Evolutionary conservation across 2,329 filamentous ascomycete genomes (phyloP).

Genomic region (Pyrenochaeta sp.): DNA sequence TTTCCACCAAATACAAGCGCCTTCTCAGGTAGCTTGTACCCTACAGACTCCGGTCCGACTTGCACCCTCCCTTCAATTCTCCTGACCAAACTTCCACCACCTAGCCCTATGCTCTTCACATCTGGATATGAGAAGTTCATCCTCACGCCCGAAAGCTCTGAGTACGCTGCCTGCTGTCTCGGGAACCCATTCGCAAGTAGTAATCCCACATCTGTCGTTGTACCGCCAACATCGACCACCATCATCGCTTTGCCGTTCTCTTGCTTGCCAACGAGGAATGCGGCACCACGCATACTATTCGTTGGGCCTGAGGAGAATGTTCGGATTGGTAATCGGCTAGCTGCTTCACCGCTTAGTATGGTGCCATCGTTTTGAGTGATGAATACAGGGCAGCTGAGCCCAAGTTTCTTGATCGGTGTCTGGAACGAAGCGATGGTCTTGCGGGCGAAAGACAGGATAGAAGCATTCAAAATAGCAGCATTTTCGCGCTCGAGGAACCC

Average conservation of each 20-base stretch:
- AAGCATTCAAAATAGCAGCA: slow-evolving; percentile 60
- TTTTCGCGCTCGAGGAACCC: slow-evolving; percentile 62
- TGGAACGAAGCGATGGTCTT: slow-evolving; percentile 57
- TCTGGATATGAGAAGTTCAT: slow-evolving; percentile 66
- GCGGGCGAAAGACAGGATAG: slow-evolving; percentile 57
- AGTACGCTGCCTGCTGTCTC: slow-evolving; percentile 69
- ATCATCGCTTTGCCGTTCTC: slow-evolving; percentile 59
- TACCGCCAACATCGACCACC: slow-evolving; percentile 73
- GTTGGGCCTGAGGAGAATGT: slow-evolving; percentile 63
- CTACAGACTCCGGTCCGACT: slow-evolving; percentile 70
- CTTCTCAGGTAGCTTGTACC: slow-evolving; percentile 63
- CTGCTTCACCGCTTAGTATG: slow-evolving; percentile 56
- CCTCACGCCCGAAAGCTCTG: slow-evolving; percentile 68
- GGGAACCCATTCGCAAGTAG: slow-evolving; percentile 70
- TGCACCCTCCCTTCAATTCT: slow-evolving; percentile 50
- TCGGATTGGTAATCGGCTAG: slow-evolving; percentile 58
- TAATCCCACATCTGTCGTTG: slow-evolving; percentile 70
- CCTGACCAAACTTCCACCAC: slow-evolving; percentile 66
- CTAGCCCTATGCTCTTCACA: slow-evolving; percentile 67
- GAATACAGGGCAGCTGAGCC: slow-evolving; percentile 58
- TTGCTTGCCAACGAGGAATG: slow-evolving; percentile 48
- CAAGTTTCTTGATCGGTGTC: slow-evolving; percentile 55
- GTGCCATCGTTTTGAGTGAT: slow-evolving; percentile 64
- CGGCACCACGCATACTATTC: slow-evolving; percentile 63
- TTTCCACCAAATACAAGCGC: slow-evolving; percentile 66